Evolutionary conservation across 2,329 filamentous ascomycete genomes (phyloP).

Genomic region (Venturia oleaginea): DNA sequence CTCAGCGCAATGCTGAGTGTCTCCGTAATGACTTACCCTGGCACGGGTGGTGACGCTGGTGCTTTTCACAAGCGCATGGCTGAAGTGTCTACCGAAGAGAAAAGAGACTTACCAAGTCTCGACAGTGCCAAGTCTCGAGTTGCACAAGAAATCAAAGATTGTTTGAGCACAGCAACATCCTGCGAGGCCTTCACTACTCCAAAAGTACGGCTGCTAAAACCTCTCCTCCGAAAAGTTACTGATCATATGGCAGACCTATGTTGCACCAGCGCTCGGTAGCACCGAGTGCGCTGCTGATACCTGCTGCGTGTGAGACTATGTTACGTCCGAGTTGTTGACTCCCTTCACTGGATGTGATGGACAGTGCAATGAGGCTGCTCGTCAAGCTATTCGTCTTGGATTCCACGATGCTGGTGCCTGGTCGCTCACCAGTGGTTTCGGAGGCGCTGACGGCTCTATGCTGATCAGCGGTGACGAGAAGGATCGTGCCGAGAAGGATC

Average conservation of each 20-base stretch:
- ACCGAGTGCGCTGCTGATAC: constrained; percentile 20
- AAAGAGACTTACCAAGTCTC: neutral
- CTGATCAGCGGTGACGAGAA: constrained; percentile 29
- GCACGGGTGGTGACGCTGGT: neutral
- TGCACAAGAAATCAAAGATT: neutral
- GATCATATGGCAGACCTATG: constrained; percentile 4
- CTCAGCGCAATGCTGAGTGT: neutral
- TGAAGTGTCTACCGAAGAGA: neutral
- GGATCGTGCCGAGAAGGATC: constrained; percentile 30
- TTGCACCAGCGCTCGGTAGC: constrained; percentile 8
- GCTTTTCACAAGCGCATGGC: constrained; percentile 7
- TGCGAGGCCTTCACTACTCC: neutral
- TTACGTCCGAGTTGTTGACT: constrained; percentile 23
- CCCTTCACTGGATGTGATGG: constrained; percentile 20
- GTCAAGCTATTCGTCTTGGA: constrained; percentile 23
- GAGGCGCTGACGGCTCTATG: constrained; percentile 34
- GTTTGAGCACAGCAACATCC: neutral
- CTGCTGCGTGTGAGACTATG: constrained; percentile 28
- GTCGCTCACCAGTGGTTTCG: constrained; percentile 12
- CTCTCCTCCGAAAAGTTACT: neutral
- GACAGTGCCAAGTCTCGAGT: neutral
- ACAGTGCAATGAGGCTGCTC: constrained; percentile 26
- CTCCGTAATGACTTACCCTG: neutral
- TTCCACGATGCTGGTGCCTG: constrained; percentile 15
- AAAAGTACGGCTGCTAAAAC: neutral